These are phyloP conservation scores for Mortierella claussenii DNA, from an alignment of 192 early-diverging fungal genomes.

Conservation along the genomic window DNA sequence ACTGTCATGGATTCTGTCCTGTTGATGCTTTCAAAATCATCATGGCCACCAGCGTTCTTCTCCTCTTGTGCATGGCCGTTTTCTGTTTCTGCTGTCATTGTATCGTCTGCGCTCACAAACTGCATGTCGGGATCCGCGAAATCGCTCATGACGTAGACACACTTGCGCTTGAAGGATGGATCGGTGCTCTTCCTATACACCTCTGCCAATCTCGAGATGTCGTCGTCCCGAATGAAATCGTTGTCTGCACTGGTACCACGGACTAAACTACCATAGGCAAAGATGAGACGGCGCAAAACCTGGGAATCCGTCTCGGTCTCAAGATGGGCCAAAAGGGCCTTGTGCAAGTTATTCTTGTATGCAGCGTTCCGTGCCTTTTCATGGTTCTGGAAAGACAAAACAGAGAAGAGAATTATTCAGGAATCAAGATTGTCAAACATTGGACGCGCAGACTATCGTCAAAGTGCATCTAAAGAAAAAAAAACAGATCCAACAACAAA, in stretches of 20 bases:
- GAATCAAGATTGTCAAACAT: too few relatives aligned
- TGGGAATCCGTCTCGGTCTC: slow-evolving; percentile 25
- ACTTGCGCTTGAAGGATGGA: slow-evolving; percentile 17
- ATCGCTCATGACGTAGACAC: slow-evolving; percentile 36
- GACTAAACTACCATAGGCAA: slow-evolving; percentile 37
- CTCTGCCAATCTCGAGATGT: slow-evolving; percentile 15
- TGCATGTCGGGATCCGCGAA: slow-evolving; percentile 47
- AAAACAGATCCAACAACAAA: neutral
- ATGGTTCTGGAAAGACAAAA: slow-evolving; percentile 28
- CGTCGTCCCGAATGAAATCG: slow-evolving; percentile 28
- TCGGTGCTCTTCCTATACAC: slow-evolving; percentile 19
- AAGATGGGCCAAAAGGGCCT: slow-evolving; percentile 17
- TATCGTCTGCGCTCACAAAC: slow-evolving; percentile 18
- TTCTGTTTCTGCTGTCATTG: neutral
- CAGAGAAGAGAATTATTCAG: too few relatives aligned
- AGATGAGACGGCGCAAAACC: slow-evolving; percentile 28
- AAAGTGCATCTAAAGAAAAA: too few relatives aligned
- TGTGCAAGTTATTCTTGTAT: slow-evolving; percentile 31
- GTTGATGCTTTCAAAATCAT: neutral
- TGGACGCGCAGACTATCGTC: too few relatives aligned
- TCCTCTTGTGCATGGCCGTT: neutral
- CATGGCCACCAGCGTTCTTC: neutral
- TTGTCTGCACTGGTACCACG: slow-evolving; percentile 10
- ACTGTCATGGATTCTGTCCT: neutral
- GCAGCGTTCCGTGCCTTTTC: slow-evolving; percentile 34